Base-by-base conservation (phyloP, 2,329 filamentous ascomycete species). In the Penicillium sp. region DNA sequence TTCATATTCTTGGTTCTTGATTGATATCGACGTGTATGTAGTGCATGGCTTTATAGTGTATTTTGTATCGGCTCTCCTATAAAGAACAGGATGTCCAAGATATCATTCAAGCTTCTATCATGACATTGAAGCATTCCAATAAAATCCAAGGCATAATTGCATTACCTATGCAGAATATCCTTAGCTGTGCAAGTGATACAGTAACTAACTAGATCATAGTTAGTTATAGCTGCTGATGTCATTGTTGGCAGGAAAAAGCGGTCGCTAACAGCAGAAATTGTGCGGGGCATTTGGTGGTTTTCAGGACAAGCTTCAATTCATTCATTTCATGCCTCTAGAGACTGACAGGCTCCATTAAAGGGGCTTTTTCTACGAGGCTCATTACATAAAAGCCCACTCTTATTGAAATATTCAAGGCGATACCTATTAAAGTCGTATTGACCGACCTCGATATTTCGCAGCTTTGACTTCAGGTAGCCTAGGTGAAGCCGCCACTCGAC, bases 401-500 rank as follows among this genome's bases (percentile, higher is more conserved):
- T n/a, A 13, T 2, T 3, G n/a, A 7, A 15, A 40, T 3, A 2
- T 15, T 18, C 8, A 10, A 20, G 20, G 10, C 23, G 6, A 25
- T 9, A 24, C 35, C 18, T 8, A 25, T 39, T 9, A 15, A 1
- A 27, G 20, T n/a, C 20, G 9, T 24, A 13, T 9, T 13, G 12
- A 27, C 38, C 23, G 12, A 27, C 38, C 23, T 27, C 23, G 23
- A 25, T 23, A 23, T 40, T 37, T 18, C 33, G 18, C 33, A 23
- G 7, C 33, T 7, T 9, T 4, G 33, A 37, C 15, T 20, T 27
- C 13, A 27, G 23, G 37, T 7, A 10, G 3, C n/a, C 12, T 13
- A 4, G 20, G 10, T 44, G 28, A 44, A 47, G n/a, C 20, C 29
- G 33, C 23, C 8, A 32, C 28, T n/a, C 7, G 37, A 67, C 35